Evolutionary conservation across 257 asterid species (phyloP), one percentile per base, ranked within the genome.

Genomic region (Cynanchum wilfordii): DNA sequence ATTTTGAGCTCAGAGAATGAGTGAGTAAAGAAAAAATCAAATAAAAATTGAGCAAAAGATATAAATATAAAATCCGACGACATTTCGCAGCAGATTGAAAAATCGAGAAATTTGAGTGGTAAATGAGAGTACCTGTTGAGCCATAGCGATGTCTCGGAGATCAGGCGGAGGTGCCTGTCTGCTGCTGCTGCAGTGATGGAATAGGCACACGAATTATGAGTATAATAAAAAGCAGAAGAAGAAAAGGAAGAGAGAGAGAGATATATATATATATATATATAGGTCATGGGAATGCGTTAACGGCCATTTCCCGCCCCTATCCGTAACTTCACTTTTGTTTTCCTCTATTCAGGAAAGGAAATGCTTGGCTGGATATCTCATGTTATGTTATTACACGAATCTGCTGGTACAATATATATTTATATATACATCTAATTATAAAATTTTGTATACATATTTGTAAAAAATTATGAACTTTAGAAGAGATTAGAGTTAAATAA

Each of bases 121-220:
- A 24, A 57, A 16, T 10, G 66, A 19, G n/a, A 55, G 68, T 78
- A 87, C 90, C 87, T 82, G 88, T 60, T 69, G 82, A 75, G 82
- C 81, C 90, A 84, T 83, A 56, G 84, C 64, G 58, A 19, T 65
- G 57, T 19, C 29, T 17, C 12, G 17, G 24, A 36, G 50, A 2
- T 1, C 7, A 19, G 17, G 16, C 20, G 69, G 16, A 36, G 27
- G 27, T 3, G 5, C 47, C 45, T 33, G 10, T 2, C 38, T 30
- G 36, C 36, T 40, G 45, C 45, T 2, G 38, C 47, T 42, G 47
- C 10, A 42, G 47, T 42, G 47, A 11, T 42, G 10, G 10, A 42
- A 33, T 50, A 50, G 55, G 38, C 47, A 33, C 49, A 19, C 3
- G 9, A 45, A 36, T 60, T 13, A 60, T 25, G 6, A 13, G 22